Conservation (phyloP, 2,329 filamentous ascomycete species). For the Myriangium duriaei region DNA sequence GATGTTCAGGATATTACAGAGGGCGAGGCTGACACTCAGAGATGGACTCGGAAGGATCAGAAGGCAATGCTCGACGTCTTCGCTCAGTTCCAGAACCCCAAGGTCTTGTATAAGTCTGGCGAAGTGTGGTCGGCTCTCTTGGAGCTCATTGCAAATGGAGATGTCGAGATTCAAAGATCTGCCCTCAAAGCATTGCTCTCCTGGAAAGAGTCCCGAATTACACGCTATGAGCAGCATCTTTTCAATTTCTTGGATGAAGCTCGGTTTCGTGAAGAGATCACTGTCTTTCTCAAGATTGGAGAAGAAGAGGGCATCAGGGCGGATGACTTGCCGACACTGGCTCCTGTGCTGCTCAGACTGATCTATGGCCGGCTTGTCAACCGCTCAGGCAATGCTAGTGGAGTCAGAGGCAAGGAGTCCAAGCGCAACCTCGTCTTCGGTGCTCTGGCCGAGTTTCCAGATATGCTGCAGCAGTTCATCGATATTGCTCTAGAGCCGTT, state of each 20-base stretch:
- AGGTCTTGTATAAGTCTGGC: conserved; percentile 62
- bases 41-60: conserved; percentile 67
- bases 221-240: conserved; percentile 71
- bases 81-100: conserved; percentile 74
- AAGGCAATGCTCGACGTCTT: conserved; percentile 74
- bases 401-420: conserved; percentile 67
- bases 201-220: conserved; percentile 72
- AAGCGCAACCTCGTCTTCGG: conserved; percentile 63
- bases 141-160: conserved; percentile 70
- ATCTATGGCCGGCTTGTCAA: conserved; percentile 84
- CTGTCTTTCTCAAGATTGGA: conserved; percentile 66
- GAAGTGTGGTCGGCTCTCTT: conserved; percentile 68
- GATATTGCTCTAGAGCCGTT: conserved; percentile 61
- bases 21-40: conserved; percentile 11
- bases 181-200: conserved; percentile 73
- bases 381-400: conserved; percentile 62
- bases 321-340: conserved; percentile 57
- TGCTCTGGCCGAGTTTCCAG: conserved; percentile 63
- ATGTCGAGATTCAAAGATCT: conserved; percentile 75
- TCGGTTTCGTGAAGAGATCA: conserved; percentile 86
- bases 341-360: conserved; percentile 76
- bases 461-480: conserved; percentile 70
- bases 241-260: conserved; percentile 81
- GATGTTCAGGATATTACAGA: conserved; percentile 22
- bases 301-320: conserved; percentile 53